These are phyloP conservation scores for Auriculariales sp. DNA, from an alignment of 768 basidiomycete species.

Conservation along the genomic window DNA sequence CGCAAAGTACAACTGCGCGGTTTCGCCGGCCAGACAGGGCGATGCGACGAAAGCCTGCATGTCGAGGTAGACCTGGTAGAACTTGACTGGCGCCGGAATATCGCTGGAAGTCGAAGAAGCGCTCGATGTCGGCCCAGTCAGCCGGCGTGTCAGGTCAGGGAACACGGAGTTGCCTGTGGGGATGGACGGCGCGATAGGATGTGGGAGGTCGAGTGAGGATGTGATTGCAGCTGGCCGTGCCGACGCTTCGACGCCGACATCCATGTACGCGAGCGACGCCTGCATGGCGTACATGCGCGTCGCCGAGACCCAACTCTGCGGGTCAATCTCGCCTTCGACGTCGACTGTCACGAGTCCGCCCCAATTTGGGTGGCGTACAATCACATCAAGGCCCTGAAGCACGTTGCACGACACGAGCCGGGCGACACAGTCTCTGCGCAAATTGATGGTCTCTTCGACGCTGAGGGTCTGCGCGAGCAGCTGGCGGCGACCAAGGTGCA, in stretches of 20 bases:
- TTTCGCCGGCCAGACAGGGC: conserved; percentile 81
- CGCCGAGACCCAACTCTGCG: conserved; percentile 76
- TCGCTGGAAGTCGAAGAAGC: neutral
- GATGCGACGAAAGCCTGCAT: conserved; percentile 85
- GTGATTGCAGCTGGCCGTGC: neutral
- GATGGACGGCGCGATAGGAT: neutral
- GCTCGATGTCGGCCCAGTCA: neutral
- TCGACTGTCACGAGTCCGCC: conserved; percentile 86
- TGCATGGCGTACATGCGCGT: conserved; percentile 89
- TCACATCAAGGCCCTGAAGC: conserved; percentile 83
- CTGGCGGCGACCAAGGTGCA: conserved; percentile 86
- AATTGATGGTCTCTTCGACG: conserved; percentile 66
- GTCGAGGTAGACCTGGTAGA: conserved; percentile 85
- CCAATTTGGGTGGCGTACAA: conserved; percentile 89
- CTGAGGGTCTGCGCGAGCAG: conserved; percentile 78
- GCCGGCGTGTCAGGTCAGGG: neutral
- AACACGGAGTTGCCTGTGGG: neutral
- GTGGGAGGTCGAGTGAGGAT: conserved; percentile 1
- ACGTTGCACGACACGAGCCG: conserved; percentile 82
- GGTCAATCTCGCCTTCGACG: conserved; percentile 67
- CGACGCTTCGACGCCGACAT: conserved; percentile 17
- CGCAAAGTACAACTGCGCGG: conserved; percentile 86
- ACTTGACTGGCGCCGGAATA: conserved; percentile 31
- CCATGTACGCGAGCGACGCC: conserved; percentile 63
- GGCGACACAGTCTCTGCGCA: conserved; percentile 77